Evolutionary conservation across 2,329 filamentous ascomycete genomes (phyloP).

Genomic region (Dactylellina sp.): DNA sequence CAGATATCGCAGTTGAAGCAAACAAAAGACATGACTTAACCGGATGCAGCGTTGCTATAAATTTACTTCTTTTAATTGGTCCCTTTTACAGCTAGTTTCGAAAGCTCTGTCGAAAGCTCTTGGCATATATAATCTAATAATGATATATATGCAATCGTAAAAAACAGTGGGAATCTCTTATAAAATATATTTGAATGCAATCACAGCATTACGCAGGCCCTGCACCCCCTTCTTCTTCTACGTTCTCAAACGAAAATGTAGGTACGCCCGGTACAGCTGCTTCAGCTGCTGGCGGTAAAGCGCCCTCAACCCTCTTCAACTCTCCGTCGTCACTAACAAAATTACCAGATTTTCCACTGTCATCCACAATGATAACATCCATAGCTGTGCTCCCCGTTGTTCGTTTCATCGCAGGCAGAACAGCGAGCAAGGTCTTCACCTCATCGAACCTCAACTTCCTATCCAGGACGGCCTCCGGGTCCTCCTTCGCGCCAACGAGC

Average conservation of each 20-base stretch:
- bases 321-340: slow-evolving; percentile 69
- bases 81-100: neutral
- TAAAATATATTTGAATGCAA: neutral
- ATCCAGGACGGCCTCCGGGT: slow-evolving; percentile 77
- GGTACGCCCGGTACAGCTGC: slow-evolving; percentile 83
- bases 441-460: slow-evolving; percentile 90
- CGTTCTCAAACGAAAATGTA: slow-evolving; percentile 86
- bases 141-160: neutral
- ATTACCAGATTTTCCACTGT: slow-evolving; percentile 75
- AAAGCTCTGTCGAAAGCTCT: neutral
- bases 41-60: no score
- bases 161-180: slow-evolving; percentile 20
- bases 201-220: slow-evolving; percentile 25
- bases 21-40: no score
- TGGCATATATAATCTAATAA: slow-evolving; percentile 4
- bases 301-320: slow-evolving; percentile 66
- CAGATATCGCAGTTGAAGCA: neutral
- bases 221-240: slow-evolving; percentile 65
- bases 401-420: slow-evolving; percentile 82
- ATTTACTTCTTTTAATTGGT: no score
- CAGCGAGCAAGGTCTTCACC: slow-evolving; percentile 77
- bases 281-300: slow-evolving; percentile 73
- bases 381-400: slow-evolving; percentile 77
- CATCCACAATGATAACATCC: slow-evolving; percentile 77
- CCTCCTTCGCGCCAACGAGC: slow-evolving; percentile 76